These are phyloP conservation scores for Candida sphagnicola DNA, from an alignment of 805 yeast genomes.

Conservation along the genomic window DNA sequence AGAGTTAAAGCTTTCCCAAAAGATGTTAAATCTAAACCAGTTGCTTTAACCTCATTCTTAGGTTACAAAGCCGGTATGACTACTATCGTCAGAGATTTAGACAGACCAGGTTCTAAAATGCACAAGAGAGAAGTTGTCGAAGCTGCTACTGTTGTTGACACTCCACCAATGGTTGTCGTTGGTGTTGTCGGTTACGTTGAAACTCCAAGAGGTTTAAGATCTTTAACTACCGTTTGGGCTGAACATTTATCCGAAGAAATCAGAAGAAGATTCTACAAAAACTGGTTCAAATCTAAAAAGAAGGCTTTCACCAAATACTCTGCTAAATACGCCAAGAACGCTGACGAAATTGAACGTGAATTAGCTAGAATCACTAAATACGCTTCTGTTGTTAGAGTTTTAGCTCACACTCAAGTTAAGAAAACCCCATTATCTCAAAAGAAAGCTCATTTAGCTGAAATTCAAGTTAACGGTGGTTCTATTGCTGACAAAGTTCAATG, in stretches of 20 bases:
- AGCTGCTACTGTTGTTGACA: conserved; percentile 98
- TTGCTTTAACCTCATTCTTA: conserved; percentile 97
- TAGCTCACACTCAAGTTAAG: conserved; percentile 99
- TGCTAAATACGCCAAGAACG: conserved; percentile 92
- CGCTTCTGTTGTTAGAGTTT: conserved; percentile 97
- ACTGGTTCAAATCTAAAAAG: conserved; percentile 99
- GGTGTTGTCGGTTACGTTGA: conserved; percentile 99
- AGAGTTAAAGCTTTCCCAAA: conserved; percentile 99
- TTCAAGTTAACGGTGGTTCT: conserved; percentile 99
- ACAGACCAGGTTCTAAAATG: conserved; percentile 99
- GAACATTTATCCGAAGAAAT: conserved; percentile 99
- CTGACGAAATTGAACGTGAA: conserved; percentile 87
- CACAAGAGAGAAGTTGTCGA: conserved; percentile 99
- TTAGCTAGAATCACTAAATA: conserved; percentile 98
- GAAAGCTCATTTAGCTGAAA: conserved; percentile 99
- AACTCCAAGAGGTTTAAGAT: conserved; percentile 99
- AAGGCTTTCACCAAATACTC: conserved; percentile 99
- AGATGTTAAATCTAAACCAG: conserved; percentile 97
- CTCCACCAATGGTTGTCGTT: conserved; percentile 98
- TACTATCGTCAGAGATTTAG: conserved; percentile 99
- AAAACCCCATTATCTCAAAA: conserved; percentile 98
- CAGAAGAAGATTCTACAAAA: conserved; percentile 99
- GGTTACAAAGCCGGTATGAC: conserved; percentile 99
- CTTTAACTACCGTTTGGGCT: conserved; percentile 99
- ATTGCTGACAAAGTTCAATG: conserved; percentile 95